phyloP scores from a whole-genome alignment of 2,329 filamentous ascomycete genomes.

The Fusarium anthophilum region DNA sequence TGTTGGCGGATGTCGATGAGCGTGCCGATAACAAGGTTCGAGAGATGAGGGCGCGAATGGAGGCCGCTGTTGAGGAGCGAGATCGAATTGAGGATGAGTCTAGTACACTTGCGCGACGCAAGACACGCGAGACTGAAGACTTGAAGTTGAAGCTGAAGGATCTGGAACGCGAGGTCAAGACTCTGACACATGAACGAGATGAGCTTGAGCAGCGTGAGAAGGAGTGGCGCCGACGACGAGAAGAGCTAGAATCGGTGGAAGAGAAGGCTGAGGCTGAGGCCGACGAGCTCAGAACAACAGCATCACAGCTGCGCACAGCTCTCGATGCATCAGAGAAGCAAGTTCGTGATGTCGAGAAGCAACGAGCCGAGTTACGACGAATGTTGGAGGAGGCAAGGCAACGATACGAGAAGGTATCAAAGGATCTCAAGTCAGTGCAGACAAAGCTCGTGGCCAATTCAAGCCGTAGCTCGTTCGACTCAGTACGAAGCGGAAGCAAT shows the following conservation, averaged over 20 bases:
- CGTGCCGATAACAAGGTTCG: constrained; percentile 82
- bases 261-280: constrained; percentile 77
- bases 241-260: constrained; percentile 78
- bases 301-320: constrained; percentile 79
- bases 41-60: constrained; percentile 89
- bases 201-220: constrained; percentile 78
- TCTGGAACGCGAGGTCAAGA: constrained; percentile 79
- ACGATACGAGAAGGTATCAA: constrained; percentile 82
- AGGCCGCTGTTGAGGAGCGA: constrained; percentile 90
- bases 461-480: constrained; percentile 54
- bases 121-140: constrained; percentile 86
- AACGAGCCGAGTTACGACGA: constrained; percentile 78
- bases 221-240: constrained; percentile 77
- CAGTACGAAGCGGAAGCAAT: constrained; percentile 48
- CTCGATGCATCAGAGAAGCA: constrained; percentile 90
- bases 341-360: constrained; percentile 82
- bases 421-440: constrained; percentile 67
- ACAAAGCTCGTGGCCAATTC: constrained; percentile 58
- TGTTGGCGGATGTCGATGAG: constrained; percentile 87
- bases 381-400: constrained; percentile 80
- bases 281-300: constrained; percentile 77
- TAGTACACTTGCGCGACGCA: constrained; percentile 77
- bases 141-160: constrained; percentile 81
- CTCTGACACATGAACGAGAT: constrained; percentile 77
- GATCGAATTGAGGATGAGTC: constrained; percentile 94